Base-by-base conservation (phyloP, 139 green algal species). In the Zygnema cylindricum region DNA sequence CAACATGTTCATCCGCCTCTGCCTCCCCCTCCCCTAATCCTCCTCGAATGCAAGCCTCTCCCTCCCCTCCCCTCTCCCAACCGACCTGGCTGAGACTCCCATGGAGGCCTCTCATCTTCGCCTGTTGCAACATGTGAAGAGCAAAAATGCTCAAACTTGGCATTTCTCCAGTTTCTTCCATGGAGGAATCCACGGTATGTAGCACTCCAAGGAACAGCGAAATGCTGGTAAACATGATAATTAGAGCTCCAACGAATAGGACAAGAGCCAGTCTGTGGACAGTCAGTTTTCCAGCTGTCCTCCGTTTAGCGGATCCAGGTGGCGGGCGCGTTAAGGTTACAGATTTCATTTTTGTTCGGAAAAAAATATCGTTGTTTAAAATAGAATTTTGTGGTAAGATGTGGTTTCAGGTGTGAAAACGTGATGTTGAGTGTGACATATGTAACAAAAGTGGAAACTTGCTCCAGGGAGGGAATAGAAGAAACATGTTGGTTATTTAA, bases 111-210 rank as follows among this genome's bases (percentile, higher is more conserved):
- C 49, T 7, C 7, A 63, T 16, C 16, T 63, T 63, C 76, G 76
- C 76, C 22, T 83, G 76, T 35, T 83, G 76, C 76, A 83, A 35
- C 76, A 83, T 55, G 76, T 83, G 76, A n/a, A 83, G n/a, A n/a
- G 76, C 76, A 55, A 32, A 35, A 55, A 83, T 83, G 76, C 41
- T 71, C 76, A 83, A 55, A n/a, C 41, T 71, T 55, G 76, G 76
- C 76, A 83, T 63, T 63, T 63, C 49, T 16, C 49, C 49, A 63
- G 7, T 63, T 63, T 63, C 49, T 63, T 63, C 49, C 7, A 63
- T 63, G 16, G 49, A 63, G 7, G 49, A 63, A 16, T 63, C 49
- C 16, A 63, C 49, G 7, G 7, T 16, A 16, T 63, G 49, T 16
- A 63, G 49, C 7, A 63, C 16, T 7, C 7, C 7, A 25, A 63